phyloP scores from a whole-genome alignment of 306 rosid genomes.

The Benincasa hispida region DNA sequence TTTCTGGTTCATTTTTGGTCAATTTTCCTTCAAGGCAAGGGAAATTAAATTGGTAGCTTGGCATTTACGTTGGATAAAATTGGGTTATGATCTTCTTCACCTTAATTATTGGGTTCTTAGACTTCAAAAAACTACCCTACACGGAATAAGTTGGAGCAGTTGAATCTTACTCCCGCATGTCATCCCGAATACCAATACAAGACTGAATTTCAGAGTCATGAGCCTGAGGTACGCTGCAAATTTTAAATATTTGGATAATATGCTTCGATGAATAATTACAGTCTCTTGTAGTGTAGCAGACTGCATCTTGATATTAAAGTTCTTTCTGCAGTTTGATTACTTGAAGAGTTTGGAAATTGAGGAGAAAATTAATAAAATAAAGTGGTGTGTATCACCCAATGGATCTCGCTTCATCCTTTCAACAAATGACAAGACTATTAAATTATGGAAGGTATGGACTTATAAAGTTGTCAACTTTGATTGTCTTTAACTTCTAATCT shows the following conservation, averaged over 20 bases:
- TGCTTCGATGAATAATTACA: background rate
- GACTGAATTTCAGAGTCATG: constrained; percentile 62
- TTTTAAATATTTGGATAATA: background rate
- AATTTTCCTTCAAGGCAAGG: constrained; percentile 15
- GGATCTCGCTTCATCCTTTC: constrained; percentile 43
- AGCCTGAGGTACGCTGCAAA: constrained; percentile 40
- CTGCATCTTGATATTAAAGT: background rate
- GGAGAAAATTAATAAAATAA: constrained; percentile 47
- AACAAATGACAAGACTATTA: constrained; percentile 56
- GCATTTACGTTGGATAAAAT: constrained; percentile 18
- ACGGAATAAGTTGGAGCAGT: constrained; percentile 35
- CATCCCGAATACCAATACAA: constrained; percentile 35
- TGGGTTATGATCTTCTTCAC: constrained; percentile 12
- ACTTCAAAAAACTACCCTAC: constrained; percentile 13
- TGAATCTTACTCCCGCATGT: constrained; percentile 22
- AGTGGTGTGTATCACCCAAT: constrained; percentile 46
- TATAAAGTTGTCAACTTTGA: background rate
- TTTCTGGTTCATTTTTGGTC: constrained; percentile 12
- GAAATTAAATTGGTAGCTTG: constrained; percentile 19
- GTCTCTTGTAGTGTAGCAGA: background rate
- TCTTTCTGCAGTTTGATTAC: constrained; percentile 37
- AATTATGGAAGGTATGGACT: constrained; percentile 46
- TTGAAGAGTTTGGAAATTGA: constrained; percentile 46
- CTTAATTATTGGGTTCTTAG: constrained; percentile 27
- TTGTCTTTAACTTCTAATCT: background rate